Evolutionary conservation across 345 rosid species (phyloP), one percentile per base, ranked within the genome.

Genomic region (Citrus glauca): DNA sequence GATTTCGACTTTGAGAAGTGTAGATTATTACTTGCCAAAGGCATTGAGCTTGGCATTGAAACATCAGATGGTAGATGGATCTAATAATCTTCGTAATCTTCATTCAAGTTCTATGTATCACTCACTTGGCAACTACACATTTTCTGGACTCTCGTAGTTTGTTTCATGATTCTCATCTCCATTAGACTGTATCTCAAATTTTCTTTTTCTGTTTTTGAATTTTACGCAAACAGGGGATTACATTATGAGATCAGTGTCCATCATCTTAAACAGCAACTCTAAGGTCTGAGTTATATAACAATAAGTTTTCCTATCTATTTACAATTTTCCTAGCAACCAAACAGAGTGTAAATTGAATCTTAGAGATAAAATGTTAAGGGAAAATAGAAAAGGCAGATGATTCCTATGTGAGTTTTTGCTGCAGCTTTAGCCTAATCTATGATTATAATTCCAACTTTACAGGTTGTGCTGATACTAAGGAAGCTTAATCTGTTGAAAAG

Each of bases 21-120:
- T 79, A 85, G 83, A 60, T 87, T 87, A 4, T 35, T 90, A 20
- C 93, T 94, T 62, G 89, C 98, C 60, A 83, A 83, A 32, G 99
- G 98, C 61, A 71, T 96, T 1, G 81, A 89, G 73, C 95, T 96
- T 50, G 92, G 90, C 3, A 89, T 93, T 20, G 93, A 92, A 84
- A 87, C 94, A 42, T 91, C 95, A 6, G 92, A 96, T 55, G 98
- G 99, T 94, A 87, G 53, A 61, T 72, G 45, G n/a, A 68, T 59
- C 56, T 24, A 32, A 65, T 20, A 19, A n/a, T n/a, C 5, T 17
- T 37, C 24, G 53, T 7, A 10, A 22, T 30, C 9, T 19, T 37
- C 37, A 30, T 71, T 71, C 9, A 45, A 2, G 61, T 53, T 8
- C 45, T 71, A 65, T 65, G 40, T 16, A 17, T 35, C 35, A 32